A percentile compares a stretch with the other conserved stretches of the same genome.
Conservation (phyloP, 2,329 filamentous ascomycete species). For the Alternaria solani region DNA sequence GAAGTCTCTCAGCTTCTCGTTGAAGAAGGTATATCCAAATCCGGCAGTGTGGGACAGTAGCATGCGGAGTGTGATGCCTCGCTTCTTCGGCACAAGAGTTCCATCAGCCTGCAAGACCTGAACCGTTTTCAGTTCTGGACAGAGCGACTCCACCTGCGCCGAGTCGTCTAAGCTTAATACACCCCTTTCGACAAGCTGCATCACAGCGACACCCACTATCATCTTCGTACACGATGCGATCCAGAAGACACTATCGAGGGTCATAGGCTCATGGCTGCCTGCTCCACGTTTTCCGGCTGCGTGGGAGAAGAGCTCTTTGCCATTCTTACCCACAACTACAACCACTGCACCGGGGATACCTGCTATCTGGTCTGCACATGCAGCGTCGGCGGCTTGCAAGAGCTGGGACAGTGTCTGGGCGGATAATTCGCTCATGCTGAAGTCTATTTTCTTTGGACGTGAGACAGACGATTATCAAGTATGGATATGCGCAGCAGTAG, state of each 20-base stretch:
- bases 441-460: background rate
- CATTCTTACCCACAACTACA: constrained; percentile 3
- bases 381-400: background rate
- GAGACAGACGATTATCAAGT: background rate
- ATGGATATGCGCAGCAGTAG: background rate
- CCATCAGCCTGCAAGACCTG: background rate
- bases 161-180: background rate
- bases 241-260: constrained; percentile 1
- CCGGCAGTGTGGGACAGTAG: constrained; percentile 5
- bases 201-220: background rate
- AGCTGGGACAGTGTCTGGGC: background rate
- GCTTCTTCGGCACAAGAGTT: constrained; percentile 2
- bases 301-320: background rate
- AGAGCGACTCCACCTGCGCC: background rate
- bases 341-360: background rate
- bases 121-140: background rate
- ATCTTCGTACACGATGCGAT: constrained; percentile 8
- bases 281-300: background rate
- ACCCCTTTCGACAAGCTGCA: constrained; percentile 2
- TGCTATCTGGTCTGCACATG: background rate
- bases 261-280: constrained; percentile 2
- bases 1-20: background rate
- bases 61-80: constrained; percentile 5
- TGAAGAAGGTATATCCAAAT: constrained; percentile 4
- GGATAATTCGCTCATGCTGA: background rate